Evolutionary conservation across 192 early-diverging fungal species (phyloP).

Genomic region (Entomortierella chlamydospora): DNA sequence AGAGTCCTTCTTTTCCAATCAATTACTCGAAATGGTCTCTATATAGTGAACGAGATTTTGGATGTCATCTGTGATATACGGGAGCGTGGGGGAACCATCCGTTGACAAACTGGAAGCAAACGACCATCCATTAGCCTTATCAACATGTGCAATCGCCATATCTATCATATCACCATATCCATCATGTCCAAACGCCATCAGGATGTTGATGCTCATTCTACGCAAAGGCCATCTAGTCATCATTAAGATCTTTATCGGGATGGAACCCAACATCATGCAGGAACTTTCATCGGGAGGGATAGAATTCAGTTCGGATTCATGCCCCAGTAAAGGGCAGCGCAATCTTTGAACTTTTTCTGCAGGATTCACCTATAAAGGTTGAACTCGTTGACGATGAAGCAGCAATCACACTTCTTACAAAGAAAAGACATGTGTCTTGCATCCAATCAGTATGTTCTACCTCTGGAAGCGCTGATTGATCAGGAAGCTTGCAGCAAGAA

Average conservation of each 20-base stretch:
- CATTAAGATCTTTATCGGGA: not conserved
- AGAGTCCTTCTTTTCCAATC: conserved; percentile 34
- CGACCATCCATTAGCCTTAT: not conserved
- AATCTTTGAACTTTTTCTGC: no score
- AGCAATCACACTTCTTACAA: no score
- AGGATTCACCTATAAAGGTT: no score
- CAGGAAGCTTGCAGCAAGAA: not conserved
- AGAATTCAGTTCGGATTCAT: no score
- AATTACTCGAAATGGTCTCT: conserved; percentile 36
- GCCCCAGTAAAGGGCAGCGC: not conserved
- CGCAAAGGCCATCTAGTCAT: no score
- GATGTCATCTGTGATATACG: conserved; percentile 4
- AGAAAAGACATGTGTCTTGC: no score
- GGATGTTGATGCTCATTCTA: not conserved
- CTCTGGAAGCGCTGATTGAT: conserved; percentile 8
- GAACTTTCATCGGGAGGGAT: not conserved
- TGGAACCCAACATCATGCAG: conserved; percentile 4
- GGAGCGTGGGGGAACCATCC: conserved; percentile 5
- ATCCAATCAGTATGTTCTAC: no score
- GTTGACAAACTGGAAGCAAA: not conserved
- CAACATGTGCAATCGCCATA: not conserved
- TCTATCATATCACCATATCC: not conserved
- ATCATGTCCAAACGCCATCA: not conserved
- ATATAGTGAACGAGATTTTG: conserved; percentile 6
- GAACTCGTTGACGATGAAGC: no score